Percentiles rank a stretch among this genome's conserved stretches.
Evolutionary conservation across 345 rosid species (phyloP).

Genomic region (Nephelium lappaceum): DNA sequence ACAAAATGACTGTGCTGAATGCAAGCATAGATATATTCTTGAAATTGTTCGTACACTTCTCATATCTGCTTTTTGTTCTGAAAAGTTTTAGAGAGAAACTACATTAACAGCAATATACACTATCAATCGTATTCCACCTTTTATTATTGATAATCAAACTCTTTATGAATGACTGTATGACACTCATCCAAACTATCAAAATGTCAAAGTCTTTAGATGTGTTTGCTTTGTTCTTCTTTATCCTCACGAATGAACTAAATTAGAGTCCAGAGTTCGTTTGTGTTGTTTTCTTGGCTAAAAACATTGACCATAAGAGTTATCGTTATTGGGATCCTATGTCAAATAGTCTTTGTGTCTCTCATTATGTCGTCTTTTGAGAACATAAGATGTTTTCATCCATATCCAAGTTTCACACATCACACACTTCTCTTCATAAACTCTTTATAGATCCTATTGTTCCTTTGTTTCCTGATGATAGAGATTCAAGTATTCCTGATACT

Average conservation of each 20-base stretch:
- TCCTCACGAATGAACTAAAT: no score
- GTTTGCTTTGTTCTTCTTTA: no score
- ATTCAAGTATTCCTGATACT: background rate
- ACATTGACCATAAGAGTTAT: background rate
- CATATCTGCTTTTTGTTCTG: background rate
- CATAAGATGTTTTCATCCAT: no score
- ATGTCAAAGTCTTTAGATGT: background rate
- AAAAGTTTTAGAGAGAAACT: slow-evolving; percentile 1
- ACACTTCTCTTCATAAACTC: no score
- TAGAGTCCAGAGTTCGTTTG: no score
- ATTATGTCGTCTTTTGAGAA: no score
- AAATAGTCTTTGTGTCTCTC: background rate
- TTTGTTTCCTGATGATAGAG: no score
- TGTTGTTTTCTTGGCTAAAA: no score
- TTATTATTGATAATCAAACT: background rate
- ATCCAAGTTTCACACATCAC: no score
- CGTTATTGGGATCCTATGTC: background rate
- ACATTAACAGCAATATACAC: background rate
- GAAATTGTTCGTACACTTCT: background rate
- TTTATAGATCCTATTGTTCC: no score
- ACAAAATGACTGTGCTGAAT: slow-evolving; percentile 9
- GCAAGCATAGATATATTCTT: slow-evolving; percentile 12
- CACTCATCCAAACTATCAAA: background rate
- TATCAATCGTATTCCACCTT: background rate
- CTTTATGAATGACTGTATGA: background rate